Conservation (phyloP, 305 asterid species). For the Solanum hybrid region DNA sequence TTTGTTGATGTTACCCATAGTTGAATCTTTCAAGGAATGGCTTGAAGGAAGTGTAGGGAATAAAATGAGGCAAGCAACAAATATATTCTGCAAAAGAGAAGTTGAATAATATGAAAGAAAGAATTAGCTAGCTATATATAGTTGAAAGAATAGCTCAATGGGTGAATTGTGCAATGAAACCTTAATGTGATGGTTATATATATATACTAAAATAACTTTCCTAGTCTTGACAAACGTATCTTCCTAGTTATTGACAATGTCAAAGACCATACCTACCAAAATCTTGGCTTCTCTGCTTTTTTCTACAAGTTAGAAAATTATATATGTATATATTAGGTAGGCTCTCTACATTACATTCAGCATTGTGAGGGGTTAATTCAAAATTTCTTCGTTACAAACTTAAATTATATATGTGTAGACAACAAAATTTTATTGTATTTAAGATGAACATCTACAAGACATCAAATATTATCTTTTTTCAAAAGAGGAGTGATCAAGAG, state of each 20-base stretch:
- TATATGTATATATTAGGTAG: neutral
- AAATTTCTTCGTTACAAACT: neutral
- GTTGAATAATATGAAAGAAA: neutral
- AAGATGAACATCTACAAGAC: neutral
- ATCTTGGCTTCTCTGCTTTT: neutral
- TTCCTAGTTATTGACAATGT: constrained; percentile 1
- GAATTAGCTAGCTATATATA: neutral
- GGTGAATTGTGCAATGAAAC: constrained; percentile 3
- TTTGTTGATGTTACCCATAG: constrained; percentile 26
- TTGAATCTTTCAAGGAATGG: neutral
- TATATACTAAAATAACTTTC: neutral
- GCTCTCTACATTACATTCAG: no score
- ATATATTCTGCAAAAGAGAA: neutral
- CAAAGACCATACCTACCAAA: neutral
- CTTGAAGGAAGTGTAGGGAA: neutral
- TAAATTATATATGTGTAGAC: neutral
- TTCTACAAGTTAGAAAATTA: neutral
- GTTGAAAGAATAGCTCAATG: neutral
- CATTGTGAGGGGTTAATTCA: neutral
- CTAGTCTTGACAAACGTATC: neutral
- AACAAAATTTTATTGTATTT: neutral
- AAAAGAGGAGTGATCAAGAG: neutral
- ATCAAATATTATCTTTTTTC: neutral
- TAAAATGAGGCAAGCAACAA: constrained; percentile 4
- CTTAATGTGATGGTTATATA: neutral